Evolutionary conservation across 2,329 filamentous ascomycete species (phyloP), one percentile per base, ranked within the genome.

Genomic region (Sordariomycetes sp.): DNA sequence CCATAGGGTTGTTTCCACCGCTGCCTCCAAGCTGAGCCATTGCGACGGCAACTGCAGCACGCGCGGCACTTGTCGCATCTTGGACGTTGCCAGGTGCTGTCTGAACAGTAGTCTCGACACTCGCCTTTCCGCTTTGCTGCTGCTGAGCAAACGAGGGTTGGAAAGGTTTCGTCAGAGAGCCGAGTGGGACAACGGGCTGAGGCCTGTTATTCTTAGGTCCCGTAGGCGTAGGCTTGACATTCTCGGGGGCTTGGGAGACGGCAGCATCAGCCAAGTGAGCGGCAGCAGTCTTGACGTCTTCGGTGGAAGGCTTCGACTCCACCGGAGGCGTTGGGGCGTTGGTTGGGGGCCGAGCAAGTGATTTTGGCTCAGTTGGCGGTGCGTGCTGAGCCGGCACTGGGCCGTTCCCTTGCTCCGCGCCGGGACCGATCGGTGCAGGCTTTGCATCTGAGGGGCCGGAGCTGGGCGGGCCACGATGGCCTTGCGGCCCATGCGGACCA

Each of bases 11-110:
- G 20, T 58, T 59, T 21, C 61, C 64, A 21, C 60, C 63, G 10
- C 48, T 47, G 20, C 57, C 57, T 5, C 58, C 59, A 4, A 88
- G 67, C 49, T 84, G 82, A 2, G 82, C 80, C 79, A 87, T 86
- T 3, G 84, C 84, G 26, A 81, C 75, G 34, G 82, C 82, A n/a
- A 86, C 83, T 8, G 83, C 83, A 20, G 81, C 82, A 46, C 78
- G 80, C 2, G 83, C 83, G 25, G 80, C 76, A 50, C 81, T 75
- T 0, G 83, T 87, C 2, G 82, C 81, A 57, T 82, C 79, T 41
- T 74, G 69, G 8, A 80, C 61, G 30, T 60, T 49, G 53, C 40
- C 47, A 0, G 55, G 53, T 2, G 55, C 51, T 3, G 49, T 49
- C 16, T 68, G 53, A n/a, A 46, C 48, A 5, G 55, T 46, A 8